Evolutionary conservation across 2,329 filamentous ascomycete genomes (phyloP), one percentile per base, ranked within the genome.

Genomic region (Fusarium algeriense): DNA sequence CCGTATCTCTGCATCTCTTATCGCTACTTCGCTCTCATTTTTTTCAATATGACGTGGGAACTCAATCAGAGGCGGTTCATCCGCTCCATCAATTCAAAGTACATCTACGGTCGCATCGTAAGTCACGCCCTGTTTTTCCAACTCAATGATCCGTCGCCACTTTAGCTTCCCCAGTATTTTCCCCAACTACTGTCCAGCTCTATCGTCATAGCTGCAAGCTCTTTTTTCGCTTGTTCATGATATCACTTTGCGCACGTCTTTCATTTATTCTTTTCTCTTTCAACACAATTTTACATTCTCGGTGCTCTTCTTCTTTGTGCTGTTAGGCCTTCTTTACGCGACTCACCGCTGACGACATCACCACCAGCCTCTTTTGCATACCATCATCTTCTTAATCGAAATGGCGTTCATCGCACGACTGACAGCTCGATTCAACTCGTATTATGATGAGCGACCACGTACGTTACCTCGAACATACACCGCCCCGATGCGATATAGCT

Each of bases 361-460:
- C 74, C 37, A 57, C 72, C 81, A 98, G 96, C 95, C 96, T 77
- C 86, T 98, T 60, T 85, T 98, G 63, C 94, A 98, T 84, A 86
- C 90, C 65, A 85, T 97, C 77, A 88, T 98, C 70, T 92, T 97
- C 80, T 81, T 98, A 46, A 88, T 97, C 82, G 92, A 99, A 83
- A 93, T 98, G 90, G 90, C 90, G 64, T 90, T 97, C 81, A 89
- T 95, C 69, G 93, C 92, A 73, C 88, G 96, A 73, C 85, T 99
- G 60, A 91, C 91, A 48, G 89, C 93, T 76, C 93, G 94, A 79
- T 99, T 97, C 87, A 98, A 97, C 83, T 88, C 90, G 74, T 97
- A 97, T 85, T 99, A 98, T 88, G 91, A 93, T 74, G 91, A 94
- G 79, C 92, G 93, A 78, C 96, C 95, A 78, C 86, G 93, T 95